Conservation (phyloP, 345 rosid species). For the Brassica napus region DNA sequence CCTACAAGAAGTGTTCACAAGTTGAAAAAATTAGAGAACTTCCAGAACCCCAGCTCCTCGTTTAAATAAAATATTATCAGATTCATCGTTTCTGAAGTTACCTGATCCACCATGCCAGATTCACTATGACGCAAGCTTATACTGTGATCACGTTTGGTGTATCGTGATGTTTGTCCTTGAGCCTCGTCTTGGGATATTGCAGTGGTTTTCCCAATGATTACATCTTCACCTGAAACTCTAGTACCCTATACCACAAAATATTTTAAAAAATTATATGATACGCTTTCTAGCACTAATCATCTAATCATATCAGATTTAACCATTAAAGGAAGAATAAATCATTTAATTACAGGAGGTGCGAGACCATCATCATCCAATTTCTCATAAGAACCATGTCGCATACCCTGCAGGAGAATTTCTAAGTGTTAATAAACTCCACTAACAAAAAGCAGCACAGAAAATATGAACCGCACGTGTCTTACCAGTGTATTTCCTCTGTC, state of each 20-base stretch:
- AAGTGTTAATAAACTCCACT: slow-evolving; percentile 20
- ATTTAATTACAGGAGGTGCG: slow-evolving; percentile 85
- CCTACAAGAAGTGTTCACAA: slow-evolving; percentile 47
- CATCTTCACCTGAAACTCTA: slow-evolving; percentile 97
- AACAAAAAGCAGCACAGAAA: slow-evolving; percentile 1
- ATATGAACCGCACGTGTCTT: neutral
- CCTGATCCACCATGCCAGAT: slow-evolving; percentile 98
- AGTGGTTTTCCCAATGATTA: slow-evolving; percentile 93
- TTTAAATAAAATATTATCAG: slow-evolving; percentile 1
- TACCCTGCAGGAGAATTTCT: slow-evolving; percentile 59
- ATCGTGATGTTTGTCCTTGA: slow-evolving; percentile 82
- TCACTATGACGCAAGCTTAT: slow-evolving; percentile 96
- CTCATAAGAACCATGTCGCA: slow-evolving; percentile 98
- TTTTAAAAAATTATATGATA: neutral
- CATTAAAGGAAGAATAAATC: slow-evolving; percentile 3
- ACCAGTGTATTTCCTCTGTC: slow-evolving; percentile 93
- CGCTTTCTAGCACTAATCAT: neutral
- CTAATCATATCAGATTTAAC: slow-evolving; percentile 10
- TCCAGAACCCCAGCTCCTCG: neutral
- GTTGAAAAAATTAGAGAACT: neutral
- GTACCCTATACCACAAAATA: slow-evolving; percentile 63
- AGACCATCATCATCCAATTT: slow-evolving; percentile 98
- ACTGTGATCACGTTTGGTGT: slow-evolving; percentile 91
- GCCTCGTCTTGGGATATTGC: slow-evolving; percentile 89
- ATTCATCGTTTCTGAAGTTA: slow-evolving; percentile 32